phyloP scores from a whole-genome alignment of 2,329 filamentous ascomycete genomes.

The Pseudogymnoascus sp. region DNA sequence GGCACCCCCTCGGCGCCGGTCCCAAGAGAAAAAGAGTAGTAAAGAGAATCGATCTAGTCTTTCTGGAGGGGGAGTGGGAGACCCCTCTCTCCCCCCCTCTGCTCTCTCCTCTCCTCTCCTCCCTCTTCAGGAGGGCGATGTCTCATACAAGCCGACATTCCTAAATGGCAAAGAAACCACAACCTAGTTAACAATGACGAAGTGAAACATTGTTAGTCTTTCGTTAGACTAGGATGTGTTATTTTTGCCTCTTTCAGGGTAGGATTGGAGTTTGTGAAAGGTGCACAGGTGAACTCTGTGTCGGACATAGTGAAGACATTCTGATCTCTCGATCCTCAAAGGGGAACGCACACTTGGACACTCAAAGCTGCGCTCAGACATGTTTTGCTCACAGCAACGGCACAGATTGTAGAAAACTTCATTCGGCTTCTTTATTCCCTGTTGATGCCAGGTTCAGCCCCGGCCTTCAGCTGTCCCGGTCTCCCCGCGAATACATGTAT shows the following conservation, averaged over 20 bases:
- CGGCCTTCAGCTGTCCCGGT: neutral
- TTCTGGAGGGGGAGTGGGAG: neutral
- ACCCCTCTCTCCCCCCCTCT: too few species aligned
- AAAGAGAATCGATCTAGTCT: neutral
- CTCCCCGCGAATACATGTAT: neutral
- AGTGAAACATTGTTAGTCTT: neutral
- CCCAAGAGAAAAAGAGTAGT: neutral
- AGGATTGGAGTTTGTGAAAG: neutral
- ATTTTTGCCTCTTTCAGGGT: neutral
- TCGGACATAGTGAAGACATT: neutral
- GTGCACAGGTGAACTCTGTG: neutral
- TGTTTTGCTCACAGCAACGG: neutral
- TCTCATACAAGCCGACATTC: neutral
- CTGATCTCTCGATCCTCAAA: neutral
- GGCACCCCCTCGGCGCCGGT: too few species aligned
- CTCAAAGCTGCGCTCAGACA: neutral
- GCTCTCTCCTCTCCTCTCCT: neutral
- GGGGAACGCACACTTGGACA: neutral
- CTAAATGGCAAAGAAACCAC: neutral
- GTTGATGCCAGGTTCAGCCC: neutral
- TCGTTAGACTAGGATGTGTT: neutral
- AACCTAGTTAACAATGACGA: neutral
- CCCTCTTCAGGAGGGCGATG: neutral
- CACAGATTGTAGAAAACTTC: neutral
- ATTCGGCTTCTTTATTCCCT: neutral